Base-by-base conservation (phyloP, 371 early-diverging fungal species). In the Haplosporangium sp. region DNA sequence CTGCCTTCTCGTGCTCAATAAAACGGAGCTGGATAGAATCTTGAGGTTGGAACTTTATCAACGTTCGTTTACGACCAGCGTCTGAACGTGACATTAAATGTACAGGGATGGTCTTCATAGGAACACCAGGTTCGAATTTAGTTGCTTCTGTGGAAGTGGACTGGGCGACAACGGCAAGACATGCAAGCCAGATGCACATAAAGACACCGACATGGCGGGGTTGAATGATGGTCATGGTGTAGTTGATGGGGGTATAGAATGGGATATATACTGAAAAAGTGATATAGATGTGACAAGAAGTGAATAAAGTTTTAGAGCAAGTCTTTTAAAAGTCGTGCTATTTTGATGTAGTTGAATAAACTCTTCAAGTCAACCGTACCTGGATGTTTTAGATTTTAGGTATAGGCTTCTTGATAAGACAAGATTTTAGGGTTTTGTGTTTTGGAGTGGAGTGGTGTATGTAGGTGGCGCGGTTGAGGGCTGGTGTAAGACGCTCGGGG, bases 81-180 rank as follows among this genome's bases (percentile, higher is more conserved):
- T 17, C 6, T 20, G 64, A 50, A 63, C 71, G 65, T 20, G 53
- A 65, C 65, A 71, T 52, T 42, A 64, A 34, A 11, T 74, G 68
- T 3, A 74, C 13, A 15, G 74, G 74, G n/a, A 68, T 13, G 4
- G 74, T 53, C 58, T 64, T 67, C 74, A 74, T 74, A 35, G 74
- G 74, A 27, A 60, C n/a, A 15, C 74, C 74, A 6, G 53, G 62
- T 27, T 62, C 38, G 39, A 63, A 55, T 17, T 13, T 56, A 34
- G 15, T 11, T 40, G 15, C 9, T 27, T 39, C 65, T 50, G 39
- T 20, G 13, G 39, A 20, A 20, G 19, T 19, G 40, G 55, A 35
- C 13, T 64, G 65, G 4, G 34, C 27, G 27, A 55, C 27, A 15
- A 64, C 42, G 9, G 55, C 42, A 40, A 64, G 52, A 27, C 65